These are phyloP conservation scores for Anisodus acutangulus DNA, from an alignment of 257 asterid species.

Conservation along the genomic window DNA sequence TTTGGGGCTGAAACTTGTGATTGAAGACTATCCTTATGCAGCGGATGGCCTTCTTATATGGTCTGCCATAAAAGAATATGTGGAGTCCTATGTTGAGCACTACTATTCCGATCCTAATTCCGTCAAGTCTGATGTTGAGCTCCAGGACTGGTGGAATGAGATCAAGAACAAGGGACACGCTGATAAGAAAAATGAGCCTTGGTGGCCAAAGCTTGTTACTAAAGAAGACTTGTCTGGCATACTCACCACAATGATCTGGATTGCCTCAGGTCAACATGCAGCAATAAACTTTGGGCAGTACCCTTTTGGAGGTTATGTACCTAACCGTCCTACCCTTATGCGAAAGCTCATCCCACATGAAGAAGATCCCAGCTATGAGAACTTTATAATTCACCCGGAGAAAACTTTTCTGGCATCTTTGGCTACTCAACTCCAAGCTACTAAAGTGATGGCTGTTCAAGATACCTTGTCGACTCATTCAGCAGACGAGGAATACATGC, in stretches of 20 bases:
- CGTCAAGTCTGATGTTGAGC: slow-evolving; percentile 68
- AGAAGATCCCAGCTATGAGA: slow-evolving; percentile 60
- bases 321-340: slow-evolving; percentile 88
- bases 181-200: slow-evolving; percentile 70
- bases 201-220: slow-evolving; percentile 86
- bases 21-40: slow-evolving; percentile 92
- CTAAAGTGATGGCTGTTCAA: slow-evolving; percentile 94
- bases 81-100: slow-evolving; percentile 74
- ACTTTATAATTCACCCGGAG: slow-evolving; percentile 69
- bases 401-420: slow-evolving; percentile 75
- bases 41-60: slow-evolving; percentile 92
- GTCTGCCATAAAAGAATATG: slow-evolving; percentile 77
- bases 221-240: slow-evolving; percentile 70
- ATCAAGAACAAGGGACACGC: slow-evolving; percentile 76
- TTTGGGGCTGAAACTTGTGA: slow-evolving; percentile 72
- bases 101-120: slow-evolving; percentile 66
- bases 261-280: slow-evolving; percentile 94
- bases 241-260: slow-evolving; percentile 79
- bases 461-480: slow-evolving; percentile 90
- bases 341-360: slow-evolving; percentile 64
- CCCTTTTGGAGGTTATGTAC: slow-evolving; percentile 88
- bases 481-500: slow-evolving; percentile 78
- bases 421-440: slow-evolving; percentile 92
- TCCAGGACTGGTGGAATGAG: slow-evolving; percentile 94
- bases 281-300: slow-evolving; percentile 96